Evolutionary conservation across 2,329 filamentous ascomycete genomes (phyloP).

Genomic region (Botryotinia narcissicola): DNA sequence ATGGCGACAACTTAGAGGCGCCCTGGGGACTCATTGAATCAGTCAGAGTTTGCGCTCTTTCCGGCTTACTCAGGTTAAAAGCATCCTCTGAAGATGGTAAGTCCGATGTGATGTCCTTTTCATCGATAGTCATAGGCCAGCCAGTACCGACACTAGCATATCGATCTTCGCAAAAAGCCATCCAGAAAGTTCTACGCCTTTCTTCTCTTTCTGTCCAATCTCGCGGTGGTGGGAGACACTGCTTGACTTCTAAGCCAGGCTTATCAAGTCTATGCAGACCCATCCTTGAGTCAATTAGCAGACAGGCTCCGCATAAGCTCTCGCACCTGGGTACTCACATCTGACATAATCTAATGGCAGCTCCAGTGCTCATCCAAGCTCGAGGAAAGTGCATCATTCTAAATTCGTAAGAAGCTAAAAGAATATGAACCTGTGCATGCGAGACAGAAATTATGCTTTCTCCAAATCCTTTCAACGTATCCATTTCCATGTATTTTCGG

Average conservation of each 20-base stretch:
- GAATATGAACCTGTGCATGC: slow-evolving; percentile 79
- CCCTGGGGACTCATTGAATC: slow-evolving; percentile 70
- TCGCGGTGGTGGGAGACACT: slow-evolving; percentile 78
- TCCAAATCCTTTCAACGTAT: slow-evolving; percentile 89
- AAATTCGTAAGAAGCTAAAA: slow-evolving; percentile 85
- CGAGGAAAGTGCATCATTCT: slow-evolving; percentile 97
- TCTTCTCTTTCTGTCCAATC: slow-evolving; percentile 97
- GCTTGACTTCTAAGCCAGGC: slow-evolving; percentile 81
- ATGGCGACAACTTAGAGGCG: slow-evolving; percentile 70
- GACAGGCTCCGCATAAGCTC: not conserved
- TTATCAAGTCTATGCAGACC: slow-evolving; percentile 86
- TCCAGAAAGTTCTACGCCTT: slow-evolving; percentile 89
- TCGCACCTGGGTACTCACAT: slow-evolving; percentile 58
- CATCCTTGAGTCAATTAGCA: slow-evolving; percentile 65
- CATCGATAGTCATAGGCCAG: slow-evolving; percentile 94
- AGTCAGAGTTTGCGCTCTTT: slow-evolving; percentile 66
- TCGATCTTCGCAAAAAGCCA: slow-evolving; percentile 84
- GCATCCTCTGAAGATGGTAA: slow-evolving; percentile 82
- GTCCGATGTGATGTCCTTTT: slow-evolving; percentile 84
- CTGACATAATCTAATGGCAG: slow-evolving; percentile 74
- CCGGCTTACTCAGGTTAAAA: slow-evolving; percentile 75
- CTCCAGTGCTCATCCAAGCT: slow-evolving; percentile 89
- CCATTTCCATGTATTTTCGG: slow-evolving; percentile 84
- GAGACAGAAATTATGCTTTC: slow-evolving; percentile 83
- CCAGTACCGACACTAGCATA: slow-evolving; percentile 96